Evolutionary conservation across 768 basidiomycete genomes (phyloP).

Genomic region (Boletus rubroflammeus): DNA sequence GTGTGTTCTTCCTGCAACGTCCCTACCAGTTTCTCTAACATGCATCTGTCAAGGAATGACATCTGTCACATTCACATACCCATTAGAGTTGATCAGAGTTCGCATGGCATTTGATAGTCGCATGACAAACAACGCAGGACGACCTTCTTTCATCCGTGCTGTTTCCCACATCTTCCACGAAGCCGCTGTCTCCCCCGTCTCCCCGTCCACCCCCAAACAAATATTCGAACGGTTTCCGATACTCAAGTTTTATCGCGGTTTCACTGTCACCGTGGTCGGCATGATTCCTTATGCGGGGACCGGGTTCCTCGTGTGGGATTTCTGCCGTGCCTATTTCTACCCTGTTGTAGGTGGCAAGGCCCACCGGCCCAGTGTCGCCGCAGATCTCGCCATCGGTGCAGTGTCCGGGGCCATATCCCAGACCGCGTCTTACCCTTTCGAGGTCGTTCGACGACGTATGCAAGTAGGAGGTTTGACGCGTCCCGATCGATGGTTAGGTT

Average conservation of each 20-base stretch:
- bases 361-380: conserved; percentile 39
- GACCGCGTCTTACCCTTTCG: conserved; percentile 92
- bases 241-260: conserved; percentile 96
- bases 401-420: conserved; percentile 82
- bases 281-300: conserved; percentile 97
- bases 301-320: conserved; percentile 91
- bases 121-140: conserved; percentile 25
- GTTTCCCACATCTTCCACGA: conserved; percentile 71
- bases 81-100: conserved; percentile 91
- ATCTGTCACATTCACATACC: conserved; percentile 92
- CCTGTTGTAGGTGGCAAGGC: conserved; percentile 43
- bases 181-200: conserved; percentile 34
- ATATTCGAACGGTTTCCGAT: conserved; percentile 63
- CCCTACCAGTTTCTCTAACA: neutral
- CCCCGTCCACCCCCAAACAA: conserved; percentile 25
- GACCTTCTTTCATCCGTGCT: conserved; percentile 53
- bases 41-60: conserved; percentile 55
- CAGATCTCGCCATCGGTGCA: conserved; percentile 82
- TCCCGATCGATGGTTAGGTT: conserved; percentile 74
- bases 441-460: conserved; percentile 88
- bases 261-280: conserved; percentile 84
- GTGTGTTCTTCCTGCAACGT: conserved; percentile 16
- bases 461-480: conserved; percentile 86
- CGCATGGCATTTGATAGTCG: conserved; percentile 74
- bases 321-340: conserved; percentile 57